phyloP scores from a whole-genome alignment of 148 eudicot species.

The Rhododendron mucronatum region DNA sequence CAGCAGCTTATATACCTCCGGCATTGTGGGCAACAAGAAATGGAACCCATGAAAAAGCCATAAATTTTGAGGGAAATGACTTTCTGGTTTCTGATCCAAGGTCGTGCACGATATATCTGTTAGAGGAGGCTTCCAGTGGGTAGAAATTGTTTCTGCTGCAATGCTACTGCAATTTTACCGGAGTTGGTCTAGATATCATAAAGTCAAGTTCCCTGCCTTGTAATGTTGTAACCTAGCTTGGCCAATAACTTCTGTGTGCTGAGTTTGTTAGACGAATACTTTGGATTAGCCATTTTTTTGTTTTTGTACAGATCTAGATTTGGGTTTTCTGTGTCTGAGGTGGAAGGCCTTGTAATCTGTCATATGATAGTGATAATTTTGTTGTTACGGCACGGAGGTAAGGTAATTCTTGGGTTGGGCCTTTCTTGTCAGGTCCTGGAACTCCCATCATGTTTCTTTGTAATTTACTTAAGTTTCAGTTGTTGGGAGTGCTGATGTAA shows the following conservation, averaged over 20 bases:
- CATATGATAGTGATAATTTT: neutral
- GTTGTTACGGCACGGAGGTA: neutral
- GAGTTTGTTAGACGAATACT: neutral
- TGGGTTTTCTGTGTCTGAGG: neutral
- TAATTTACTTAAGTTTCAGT: neutral
- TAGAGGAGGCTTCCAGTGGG: neutral
- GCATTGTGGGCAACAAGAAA: neutral
- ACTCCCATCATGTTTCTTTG: neutral
- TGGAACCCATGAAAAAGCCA: neutral
- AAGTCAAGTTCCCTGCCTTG: neutral
- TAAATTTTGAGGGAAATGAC: neutral
- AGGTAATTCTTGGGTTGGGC: neutral
- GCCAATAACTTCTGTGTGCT: conserved; percentile 5
- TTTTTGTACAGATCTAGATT: conserved; percentile 11
- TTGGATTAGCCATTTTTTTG: neutral
- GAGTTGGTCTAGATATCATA: neutral
- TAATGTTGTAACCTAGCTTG: neutral
- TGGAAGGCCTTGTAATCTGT: neutral
- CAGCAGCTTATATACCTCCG: neutral
- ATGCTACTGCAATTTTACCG: neutral
- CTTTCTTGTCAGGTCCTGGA: neutral
- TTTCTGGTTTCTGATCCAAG: neutral
- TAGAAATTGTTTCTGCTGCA: neutral
- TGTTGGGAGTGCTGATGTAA: neutral
- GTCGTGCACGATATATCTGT: neutral